Conservation (phyloP, 2,329 filamentous ascomycete genomes). For the Colletotrichum endophyticum region DNA sequence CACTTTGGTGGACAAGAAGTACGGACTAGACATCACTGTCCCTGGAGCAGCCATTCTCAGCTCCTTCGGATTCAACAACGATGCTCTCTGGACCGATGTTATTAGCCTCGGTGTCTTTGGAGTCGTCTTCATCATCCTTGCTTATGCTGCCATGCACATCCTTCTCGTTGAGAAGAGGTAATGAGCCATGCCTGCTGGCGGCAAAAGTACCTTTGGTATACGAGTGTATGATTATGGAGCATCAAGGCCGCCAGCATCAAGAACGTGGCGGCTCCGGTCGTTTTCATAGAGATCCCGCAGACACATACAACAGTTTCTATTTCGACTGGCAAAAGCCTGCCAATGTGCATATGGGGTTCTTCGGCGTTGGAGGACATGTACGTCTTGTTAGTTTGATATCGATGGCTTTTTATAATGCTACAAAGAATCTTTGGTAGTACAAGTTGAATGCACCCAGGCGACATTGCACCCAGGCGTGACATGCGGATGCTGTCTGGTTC, state of each 20-base stretch:
- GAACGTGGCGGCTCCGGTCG: neutral
- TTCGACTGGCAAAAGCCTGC: neutral
- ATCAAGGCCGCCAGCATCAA: neutral
- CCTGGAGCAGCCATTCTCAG: conserved; percentile 93
- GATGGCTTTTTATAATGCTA: conserved; percentile 20
- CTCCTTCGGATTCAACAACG: conserved; percentile 91
- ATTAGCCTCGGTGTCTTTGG: conserved; percentile 83
- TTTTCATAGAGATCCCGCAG: conserved; percentile 14
- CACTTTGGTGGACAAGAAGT: conserved; percentile 90
- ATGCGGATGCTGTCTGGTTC: neutral
- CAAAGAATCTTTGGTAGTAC: conserved; percentile 20
- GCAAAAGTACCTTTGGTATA: neutral
- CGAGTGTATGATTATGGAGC: conserved; percentile 15
- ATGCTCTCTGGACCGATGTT: conserved; percentile 85
- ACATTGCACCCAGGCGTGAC: neutral
- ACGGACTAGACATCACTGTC: conserved; percentile 94
- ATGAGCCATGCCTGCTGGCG: neutral
- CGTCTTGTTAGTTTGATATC: conserved; percentile 1
- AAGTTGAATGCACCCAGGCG: neutral
- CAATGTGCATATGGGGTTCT: conserved; percentile 11
- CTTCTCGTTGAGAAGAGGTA: conserved; percentile 88
- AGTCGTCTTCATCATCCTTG: conserved; percentile 81
- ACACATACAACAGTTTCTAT: conserved; percentile 5
- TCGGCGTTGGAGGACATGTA: conserved; percentile 6
- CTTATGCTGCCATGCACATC: conserved; percentile 92